Conservation (phyloP, 2,329 filamentous ascomycete genomes). For the Blastomyces emzantsi region DNA sequence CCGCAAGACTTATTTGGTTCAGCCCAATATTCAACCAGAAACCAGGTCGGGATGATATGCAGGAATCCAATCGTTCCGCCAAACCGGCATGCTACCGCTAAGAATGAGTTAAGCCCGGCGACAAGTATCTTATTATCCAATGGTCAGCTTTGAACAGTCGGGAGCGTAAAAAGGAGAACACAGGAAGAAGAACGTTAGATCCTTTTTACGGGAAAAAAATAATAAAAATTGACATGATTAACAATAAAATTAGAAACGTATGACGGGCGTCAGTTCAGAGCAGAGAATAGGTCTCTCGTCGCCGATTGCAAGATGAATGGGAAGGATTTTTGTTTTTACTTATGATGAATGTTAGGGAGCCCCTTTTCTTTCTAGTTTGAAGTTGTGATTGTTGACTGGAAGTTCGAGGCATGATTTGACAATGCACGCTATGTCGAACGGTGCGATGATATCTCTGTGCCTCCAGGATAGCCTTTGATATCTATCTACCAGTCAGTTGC, state of each 20-base stretch:
- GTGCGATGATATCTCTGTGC: neutral
- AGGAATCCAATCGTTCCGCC: neutral
- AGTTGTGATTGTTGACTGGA: neutral
- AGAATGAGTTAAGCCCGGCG: too few relatives aligned
- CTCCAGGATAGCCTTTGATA: neutral
- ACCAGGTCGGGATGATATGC: neutral
- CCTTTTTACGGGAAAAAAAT: too few relatives aligned
- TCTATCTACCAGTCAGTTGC: neutral
- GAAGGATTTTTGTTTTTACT: neutral
- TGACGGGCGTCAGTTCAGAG: neutral
- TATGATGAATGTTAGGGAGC: neutral
- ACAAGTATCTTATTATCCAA: too few relatives aligned
- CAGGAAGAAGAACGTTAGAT: too few relatives aligned
- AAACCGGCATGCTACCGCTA: neutral
- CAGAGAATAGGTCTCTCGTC: neutral
- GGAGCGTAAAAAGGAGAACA: too few relatives aligned
- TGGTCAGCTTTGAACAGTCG: too few relatives aligned
- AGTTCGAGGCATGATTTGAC: neutral
- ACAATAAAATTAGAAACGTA: too few relatives aligned
- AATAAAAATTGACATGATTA: too few relatives aligned
- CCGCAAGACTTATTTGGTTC: neutral
- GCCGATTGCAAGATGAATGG: neutral
- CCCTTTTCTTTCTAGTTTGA: neutral
- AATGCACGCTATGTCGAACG: neutral
- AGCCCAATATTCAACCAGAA: neutral